Evolutionary conservation across 164 flowering plant species (phyloP).

Genomic region (Houttuynia cordata): DNA sequence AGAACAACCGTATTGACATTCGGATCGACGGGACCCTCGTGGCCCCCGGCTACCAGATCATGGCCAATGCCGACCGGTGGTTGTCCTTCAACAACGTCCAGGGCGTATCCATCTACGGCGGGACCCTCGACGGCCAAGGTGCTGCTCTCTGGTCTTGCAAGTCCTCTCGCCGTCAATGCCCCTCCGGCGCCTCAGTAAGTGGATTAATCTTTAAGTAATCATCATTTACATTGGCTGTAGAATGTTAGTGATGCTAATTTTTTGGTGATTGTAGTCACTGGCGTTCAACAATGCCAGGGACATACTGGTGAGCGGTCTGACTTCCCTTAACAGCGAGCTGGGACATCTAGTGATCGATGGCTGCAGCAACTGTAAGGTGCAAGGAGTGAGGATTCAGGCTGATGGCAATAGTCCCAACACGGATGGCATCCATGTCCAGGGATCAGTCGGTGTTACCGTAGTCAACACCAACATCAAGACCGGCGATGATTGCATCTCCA

Average conservation of each 20-base stretch:
- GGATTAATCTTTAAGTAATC: not conserved
- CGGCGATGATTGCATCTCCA: slow-evolving; percentile 25
- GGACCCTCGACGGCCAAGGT: slow-evolving; percentile 15
- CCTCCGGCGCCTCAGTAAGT: slow-evolving; percentile 18
- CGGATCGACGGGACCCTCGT: slow-evolving; percentile 17
- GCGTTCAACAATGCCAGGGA: slow-evolving; percentile 7
- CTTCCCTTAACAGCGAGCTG: slow-evolving; percentile 20
- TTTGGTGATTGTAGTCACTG: slow-evolving; percentile 8
- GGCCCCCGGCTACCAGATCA: slow-evolving; percentile 11
- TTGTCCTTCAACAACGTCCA: slow-evolving; percentile 10
- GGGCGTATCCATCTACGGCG: slow-evolving; percentile 15
- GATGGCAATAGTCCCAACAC: slow-evolving; percentile 23
- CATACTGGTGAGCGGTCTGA: slow-evolving; percentile 16
- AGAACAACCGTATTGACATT: slow-evolving; percentile 4
- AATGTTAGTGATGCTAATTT: not conserved
- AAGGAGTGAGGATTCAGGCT: slow-evolving; percentile 13
- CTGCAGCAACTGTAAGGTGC: slow-evolving; percentile 11
- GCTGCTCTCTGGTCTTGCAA: slow-evolving; percentile 17
- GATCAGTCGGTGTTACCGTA: slow-evolving; percentile 13
- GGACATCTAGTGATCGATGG: slow-evolving; percentile 15
- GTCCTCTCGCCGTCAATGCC: slow-evolving; percentile 7
- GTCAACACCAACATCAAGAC: slow-evolving; percentile 11
- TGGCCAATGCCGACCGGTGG: slow-evolving; percentile 11
- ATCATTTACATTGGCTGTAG: not conserved
- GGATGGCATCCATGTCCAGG: slow-evolving; percentile 21